A percentile compares a stretch with the other conserved stretches of the same genome.
Evolutionary conservation across 805 yeast genomes (phyloP).

Genomic region (Tetrapisispora taiwanensis): DNA sequence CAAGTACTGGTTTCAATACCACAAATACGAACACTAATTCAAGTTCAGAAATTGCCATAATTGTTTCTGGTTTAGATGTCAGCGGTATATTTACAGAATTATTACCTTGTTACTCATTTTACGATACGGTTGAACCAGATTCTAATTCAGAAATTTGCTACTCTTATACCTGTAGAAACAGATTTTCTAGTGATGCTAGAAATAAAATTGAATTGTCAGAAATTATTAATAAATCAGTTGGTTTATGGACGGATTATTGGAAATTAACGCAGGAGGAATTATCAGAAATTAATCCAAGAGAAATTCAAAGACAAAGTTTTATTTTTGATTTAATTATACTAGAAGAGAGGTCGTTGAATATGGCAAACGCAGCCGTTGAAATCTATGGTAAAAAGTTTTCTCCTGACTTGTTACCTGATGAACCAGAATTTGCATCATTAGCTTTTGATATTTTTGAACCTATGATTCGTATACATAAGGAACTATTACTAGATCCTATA

Average conservation of each 20-base stretch:
- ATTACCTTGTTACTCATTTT: constrained; percentile 28
- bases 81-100: constrained; percentile 30
- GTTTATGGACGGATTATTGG: constrained; percentile 64
- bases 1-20: constrained; percentile 11
- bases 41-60: constrained; percentile 25
- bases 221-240: constrained; percentile 29
- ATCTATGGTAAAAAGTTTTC: constrained; percentile 39
- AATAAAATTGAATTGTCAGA: constrained; percentile 27
- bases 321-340: constrained; percentile 64
- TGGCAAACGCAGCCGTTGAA: constrained; percentile 55
- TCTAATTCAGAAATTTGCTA: constrained; percentile 4
- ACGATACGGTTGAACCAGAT: constrained; percentile 10
- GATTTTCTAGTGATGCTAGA: constrained; percentile 6
- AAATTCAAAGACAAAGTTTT: constrained; percentile 60
- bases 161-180: not conserved
- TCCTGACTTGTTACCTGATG: constrained; percentile 38
- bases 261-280: constrained; percentile 45
- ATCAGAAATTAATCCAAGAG: constrained; percentile 38
- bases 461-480: constrained; percentile 46
- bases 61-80: constrained; percentile 28
- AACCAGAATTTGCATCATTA: constrained; percentile 46
- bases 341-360: constrained; percentile 59
- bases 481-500: constrained; percentile 46
- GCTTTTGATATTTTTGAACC: constrained; percentile 50
- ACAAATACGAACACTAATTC: constrained; percentile 7